Percentiles rank a stretch among this genome's conserved stretches.
These are phyloP conservation scores for Alliaria petiolata DNA, from an alignment of 345 rosid genomes.

Conservation along the genomic window DNA sequence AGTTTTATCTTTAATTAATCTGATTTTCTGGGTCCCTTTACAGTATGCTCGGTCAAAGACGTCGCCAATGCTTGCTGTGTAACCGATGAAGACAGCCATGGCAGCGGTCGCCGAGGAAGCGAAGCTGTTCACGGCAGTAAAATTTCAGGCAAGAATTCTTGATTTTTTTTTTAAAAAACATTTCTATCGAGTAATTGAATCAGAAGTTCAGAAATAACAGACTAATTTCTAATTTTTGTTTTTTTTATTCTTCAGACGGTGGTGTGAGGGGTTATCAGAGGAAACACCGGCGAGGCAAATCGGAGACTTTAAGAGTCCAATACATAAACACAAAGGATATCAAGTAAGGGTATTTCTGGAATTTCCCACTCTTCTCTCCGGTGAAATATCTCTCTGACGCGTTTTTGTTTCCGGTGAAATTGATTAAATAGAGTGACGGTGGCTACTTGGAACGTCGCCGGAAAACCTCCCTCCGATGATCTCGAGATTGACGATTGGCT, in stretches of 20 bases:
- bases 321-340: constrained; percentile 87
- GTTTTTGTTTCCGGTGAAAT: constrained; percentile 6
- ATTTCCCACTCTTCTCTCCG: neutral
- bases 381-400: neutral
- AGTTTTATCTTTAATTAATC: neutral
- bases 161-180: neutral
- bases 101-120: constrained; percentile 20
- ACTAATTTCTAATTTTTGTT: neutral
- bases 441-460: constrained; percentile 98
- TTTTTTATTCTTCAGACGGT: constrained; percentile 35
- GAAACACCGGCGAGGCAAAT: constrained; percentile 88
- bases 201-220: neutral
- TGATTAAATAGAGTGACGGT: constrained; percentile 54
- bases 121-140: constrained; percentile 35
- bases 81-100: constrained; percentile 7
- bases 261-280: constrained; percentile 43
- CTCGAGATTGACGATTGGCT: constrained; percentile 91
- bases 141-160: constrained; percentile 47
- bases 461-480: constrained; percentile 67
- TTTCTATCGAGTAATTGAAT: neutral
- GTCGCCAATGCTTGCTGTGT: neutral
- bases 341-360: constrained; percentile 46
- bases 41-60: constrained; percentile 28
- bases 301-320: constrained; percentile 90
- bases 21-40: neutral